Evolutionary conservation across 306 rosid genomes (phyloP), one percentile per base, ranked within the genome.

Genomic region (Rosa rugosa): DNA sequence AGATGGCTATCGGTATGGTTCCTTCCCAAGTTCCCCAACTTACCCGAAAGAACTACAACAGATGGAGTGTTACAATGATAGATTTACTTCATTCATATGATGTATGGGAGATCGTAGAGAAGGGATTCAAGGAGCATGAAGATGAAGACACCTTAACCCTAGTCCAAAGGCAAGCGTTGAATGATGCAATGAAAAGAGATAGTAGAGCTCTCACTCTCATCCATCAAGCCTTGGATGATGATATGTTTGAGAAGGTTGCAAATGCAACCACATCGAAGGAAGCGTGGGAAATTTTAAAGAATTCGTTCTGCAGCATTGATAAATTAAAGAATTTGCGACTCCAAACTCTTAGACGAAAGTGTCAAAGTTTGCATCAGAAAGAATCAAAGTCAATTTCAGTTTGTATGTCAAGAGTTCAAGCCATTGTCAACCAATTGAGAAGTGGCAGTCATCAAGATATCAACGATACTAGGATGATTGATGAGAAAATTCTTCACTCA

Each of bases 371-470:
- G 64, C 64, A 57, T 22, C 14, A 22, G 14, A 56, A 56, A 25
- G 12, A 57, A 57, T 57, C 64, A 22, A 57, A n/a, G 63, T 57
- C 63, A 3, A 22, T 57, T 57, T 57, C 63, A 22, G 63, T 22
- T n/a, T 57, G 27, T n/a, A n/a, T 56, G 63, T n/a, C 63, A 56
- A 56, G 23, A 56, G 63, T 56, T 56, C 27, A 56, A 57, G 63
- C 31, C 63, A 57, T 57, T 57, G 62, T 54, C 25, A 54, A 54
- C 11, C 70, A 65, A 16, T 36, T 36, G 12, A 65, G 46, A 36
- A 65, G 70, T 6, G 13, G 22, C 11, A n/a, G 47, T 7, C 47
- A 57, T 57, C 31, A 66, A 38, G 47, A 66, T 16, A 36, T 66
- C 12, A 66, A 17, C 5, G 27, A 66, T 36, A 18, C 25, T 4